phyloP scores from a whole-genome alignment of 441 rosid genomes.

The Brassica hybrid region DNA sequence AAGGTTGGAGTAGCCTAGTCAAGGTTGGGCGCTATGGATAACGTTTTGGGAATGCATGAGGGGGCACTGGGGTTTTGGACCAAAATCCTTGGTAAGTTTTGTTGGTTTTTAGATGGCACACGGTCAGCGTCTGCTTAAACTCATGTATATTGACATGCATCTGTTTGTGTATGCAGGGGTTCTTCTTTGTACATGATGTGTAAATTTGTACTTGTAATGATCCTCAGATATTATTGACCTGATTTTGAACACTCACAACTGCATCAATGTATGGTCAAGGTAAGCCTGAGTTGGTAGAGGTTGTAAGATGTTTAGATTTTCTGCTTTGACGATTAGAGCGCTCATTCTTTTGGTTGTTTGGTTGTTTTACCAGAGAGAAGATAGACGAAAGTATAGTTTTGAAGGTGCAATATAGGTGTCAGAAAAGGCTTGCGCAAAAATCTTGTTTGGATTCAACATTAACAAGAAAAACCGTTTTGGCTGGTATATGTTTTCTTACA shows the following conservation, averaged over 20 bases:
- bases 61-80: not conserved
- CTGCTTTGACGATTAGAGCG: conserved; percentile 11
- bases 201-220: not conserved
- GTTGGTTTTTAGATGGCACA: conserved; percentile 4
- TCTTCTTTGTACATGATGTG: conserved; percentile 19
- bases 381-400: not conserved
- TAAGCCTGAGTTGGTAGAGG: not conserved
- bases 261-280: not conserved
- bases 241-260: conserved; percentile 4
- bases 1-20: conserved; percentile 11
- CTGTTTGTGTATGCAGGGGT: conserved; percentile 29
- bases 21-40: conserved; percentile 8
- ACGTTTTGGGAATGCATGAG: not conserved
- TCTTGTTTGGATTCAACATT: not conserved
- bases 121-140: not conserved
- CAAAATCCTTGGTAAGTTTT: conserved; percentile 29
- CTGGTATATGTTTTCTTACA: not conserved
- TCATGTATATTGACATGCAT: conserved; percentile 22
- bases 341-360: too few relatives aligned
- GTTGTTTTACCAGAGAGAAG: not conserved
- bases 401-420: not conserved
- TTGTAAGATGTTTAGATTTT: conserved; percentile 8
- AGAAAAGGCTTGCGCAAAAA: conserved; percentile 8
- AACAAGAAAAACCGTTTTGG: not conserved
- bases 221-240: not conserved